Evolutionary conservation across 768 basidiomycete species (phyloP), one percentile per base, ranked within the genome.

Genomic region (Omphalotus guepiniiformis): DNA sequence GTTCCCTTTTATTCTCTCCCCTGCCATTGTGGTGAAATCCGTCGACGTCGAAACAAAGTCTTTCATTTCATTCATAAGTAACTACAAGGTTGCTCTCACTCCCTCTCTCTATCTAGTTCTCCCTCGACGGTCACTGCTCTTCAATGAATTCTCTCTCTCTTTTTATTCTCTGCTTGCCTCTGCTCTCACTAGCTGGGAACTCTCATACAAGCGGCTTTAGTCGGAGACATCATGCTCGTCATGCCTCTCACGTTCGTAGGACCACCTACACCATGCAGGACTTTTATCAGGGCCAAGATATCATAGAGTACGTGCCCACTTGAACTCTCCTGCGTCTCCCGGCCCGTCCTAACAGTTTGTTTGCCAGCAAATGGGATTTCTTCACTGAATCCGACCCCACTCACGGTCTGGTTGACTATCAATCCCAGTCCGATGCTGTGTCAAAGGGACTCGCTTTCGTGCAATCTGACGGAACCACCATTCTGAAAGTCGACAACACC

Each of bases 301-400:
- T 88, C 64, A 67, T 87, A 48, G 68, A 77, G 85, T 86, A 56
- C 38, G 66, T 70, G 16, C 26, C 23, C 28, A 38, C 37, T 42
- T 19, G 12, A 12, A 38, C 36, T 23, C 48, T 1, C 18, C 12
- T 16, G 23, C 37, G 6, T 44, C 23, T 18, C 39, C 27, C 28
- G 38, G 45, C 29, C 22, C 35, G 22, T 21, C 38, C 18, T 29
- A 35, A 23, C 28, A 42, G 25, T 23, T 21, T 26, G 43, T 56
- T 18, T 38, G n/a, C n/a, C n/a, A 88, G 85, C 39, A 55, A 77
- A 36, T 89, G 83, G 82, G 66, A 82, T 26, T 90, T 85, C 67
- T 88, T 79, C 65, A 71, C 71, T 11, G 64, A 53, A 3, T 12
- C 63, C 9, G 88, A 91, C 63, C 88, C 88, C 3, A 90, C 88